Base-by-base conservation (phyloP, 2,329 filamentous ascomycete genomes). In the Pezicula carpinea region DNA sequence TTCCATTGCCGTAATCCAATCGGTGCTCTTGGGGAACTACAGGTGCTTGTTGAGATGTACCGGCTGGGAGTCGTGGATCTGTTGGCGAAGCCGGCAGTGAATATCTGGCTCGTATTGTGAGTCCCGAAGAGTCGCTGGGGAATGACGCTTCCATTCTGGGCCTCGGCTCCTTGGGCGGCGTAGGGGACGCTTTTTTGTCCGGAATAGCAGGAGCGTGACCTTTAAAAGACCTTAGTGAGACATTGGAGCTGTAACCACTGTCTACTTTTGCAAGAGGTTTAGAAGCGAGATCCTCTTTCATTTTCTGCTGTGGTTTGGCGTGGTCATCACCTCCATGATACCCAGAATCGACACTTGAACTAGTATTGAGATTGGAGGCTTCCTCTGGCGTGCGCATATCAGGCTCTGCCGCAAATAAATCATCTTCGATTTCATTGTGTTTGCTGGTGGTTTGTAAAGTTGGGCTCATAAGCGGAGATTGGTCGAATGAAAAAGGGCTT, bases 171-270 rank as follows among this genome's bases (percentile, higher is more conserved):
- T 51, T 54, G 2, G 51, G 42, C 35, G 48, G 47, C 3, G 47
- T 51, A 22, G 52, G 48, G n/a, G 53, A 53, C 8, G 48, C 41
- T 22, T 55, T 51, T 26, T 53, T 53, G 8, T 32, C 38, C 3
- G 49, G 48, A 4, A 54, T 46, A 22, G 23, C 22, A 14, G 51
- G 50, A 13, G 44, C 17, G 19, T 59, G 50, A n/a, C 42, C 57
- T 39, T 55, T 59, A n/a, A 76, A 69, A 1, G 79, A 82, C 33
- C 75, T 71, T 15, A 81, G 60, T 11, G 80, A 83, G 4, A 77
- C 66, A 55, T 75, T 81, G 6, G 79, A 83, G 55, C 77, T 77
- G 55, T 83, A 83, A 14, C 79, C 79, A 21, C 78, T 82, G 56
- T 83, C 79, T 33, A 76, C 72, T 51, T 80, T 80, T 26, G 73